These are phyloP conservation scores for Nitzschia sp. DNA, from an alignment of 108 stramenopile species.

Conservation along the genomic window DNA sequence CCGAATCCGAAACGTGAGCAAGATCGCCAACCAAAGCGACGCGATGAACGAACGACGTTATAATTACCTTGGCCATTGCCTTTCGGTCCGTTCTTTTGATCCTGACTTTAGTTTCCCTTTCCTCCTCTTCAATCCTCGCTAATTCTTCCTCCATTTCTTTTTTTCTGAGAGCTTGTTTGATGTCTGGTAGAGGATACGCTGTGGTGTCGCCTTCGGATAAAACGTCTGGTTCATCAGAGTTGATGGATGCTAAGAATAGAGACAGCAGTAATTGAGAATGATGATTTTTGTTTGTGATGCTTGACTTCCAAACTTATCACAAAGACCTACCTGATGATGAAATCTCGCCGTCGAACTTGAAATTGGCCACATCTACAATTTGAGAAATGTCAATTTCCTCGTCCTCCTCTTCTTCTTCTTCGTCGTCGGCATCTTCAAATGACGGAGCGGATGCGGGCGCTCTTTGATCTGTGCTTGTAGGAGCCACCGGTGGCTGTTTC, in stretches of 20 bases:
- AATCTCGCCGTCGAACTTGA: conserved; percentile 30
- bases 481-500: conserved; percentile 4
- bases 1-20: neutral
- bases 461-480: neutral
- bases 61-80: conserved; percentile 52
- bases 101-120: conserved; percentile 39
- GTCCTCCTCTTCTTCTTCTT: neutral
- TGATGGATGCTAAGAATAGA: neutral
- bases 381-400: conserved; percentile 17
- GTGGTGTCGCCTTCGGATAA: neutral
- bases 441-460: neutral
- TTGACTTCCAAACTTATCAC: too few species aligned
- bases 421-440: neutral
- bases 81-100: conserved; percentile 64
- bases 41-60: too few species aligned
- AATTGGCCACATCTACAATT: conserved; percentile 35
- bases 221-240: neutral
- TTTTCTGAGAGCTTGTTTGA: conserved; percentile 35
- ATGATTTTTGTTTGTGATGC: too few species aligned
- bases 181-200: conserved; percentile 42
- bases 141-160: conserved; percentile 46
- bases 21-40: neutral
- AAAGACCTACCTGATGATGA: neutral
- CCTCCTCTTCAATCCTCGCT: conserved; percentile 32
- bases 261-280: neutral